Conservation (phyloP, 768 basidiomycete species). For the Pluteus cervinus region DNA sequence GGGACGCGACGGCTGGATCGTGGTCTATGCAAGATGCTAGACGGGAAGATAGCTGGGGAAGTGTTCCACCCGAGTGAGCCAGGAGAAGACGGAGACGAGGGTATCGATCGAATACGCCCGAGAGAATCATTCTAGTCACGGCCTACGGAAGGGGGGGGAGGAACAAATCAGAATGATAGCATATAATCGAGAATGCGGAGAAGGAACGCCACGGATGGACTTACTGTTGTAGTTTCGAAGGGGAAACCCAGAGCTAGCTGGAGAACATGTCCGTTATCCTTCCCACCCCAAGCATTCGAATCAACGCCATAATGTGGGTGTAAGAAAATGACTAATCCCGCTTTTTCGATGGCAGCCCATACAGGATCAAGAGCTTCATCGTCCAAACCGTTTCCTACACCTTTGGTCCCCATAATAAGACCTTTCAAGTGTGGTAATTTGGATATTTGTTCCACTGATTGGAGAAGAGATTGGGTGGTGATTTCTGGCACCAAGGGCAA, state of each 20-base stretch:
- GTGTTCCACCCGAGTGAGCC: conserved; percentile 83
- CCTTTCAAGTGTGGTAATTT: conserved; percentile 60
- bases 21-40: conserved; percentile 82
- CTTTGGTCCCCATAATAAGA: conserved; percentile 78
- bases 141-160: conserved; percentile 44
- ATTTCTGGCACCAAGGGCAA: conserved; percentile 75
- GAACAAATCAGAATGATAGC: too few relatives aligned
- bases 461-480: conserved; percentile 47
- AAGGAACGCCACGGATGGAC: too few relatives aligned
- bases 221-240: conserved; percentile 82
- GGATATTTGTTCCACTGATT: conserved; percentile 62
- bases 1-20: conserved; percentile 71
- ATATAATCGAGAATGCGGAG: too few relatives aligned
- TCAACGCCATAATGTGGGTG: conserved; percentile 87
- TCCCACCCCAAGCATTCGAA: conserved; percentile 65
- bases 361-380: conserved; percentile 73
- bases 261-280: conserved; percentile 81
- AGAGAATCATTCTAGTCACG: conserved; percentile 72
- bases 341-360: conserved; percentile 70
- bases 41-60: conserved; percentile 79
- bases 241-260: conserved; percentile 86
- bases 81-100: conserved; percentile 72
- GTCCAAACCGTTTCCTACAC: conserved; percentile 76
- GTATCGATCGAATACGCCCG: conserved; percentile 76
- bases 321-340: conserved; percentile 72